Evolutionary conservation across 257 asterid genomes (phyloP).

Genomic region (Nicotiana knightiana): DNA sequence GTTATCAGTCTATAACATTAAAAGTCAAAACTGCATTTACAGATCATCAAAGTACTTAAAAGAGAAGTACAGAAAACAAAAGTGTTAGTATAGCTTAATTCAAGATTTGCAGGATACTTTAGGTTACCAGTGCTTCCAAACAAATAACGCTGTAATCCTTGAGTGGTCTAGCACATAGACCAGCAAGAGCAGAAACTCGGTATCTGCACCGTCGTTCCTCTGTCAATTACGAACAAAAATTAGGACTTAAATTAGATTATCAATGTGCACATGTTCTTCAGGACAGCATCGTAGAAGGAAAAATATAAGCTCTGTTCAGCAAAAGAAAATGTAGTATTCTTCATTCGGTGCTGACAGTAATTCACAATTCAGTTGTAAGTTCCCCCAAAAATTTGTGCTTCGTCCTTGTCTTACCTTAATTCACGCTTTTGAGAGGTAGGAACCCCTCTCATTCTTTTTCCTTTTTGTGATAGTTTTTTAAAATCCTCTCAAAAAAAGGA

Average conservation of each 20-base stretch:
- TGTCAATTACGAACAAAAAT: not conserved
- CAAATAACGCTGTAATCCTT: not conserved
- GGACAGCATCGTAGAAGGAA: not conserved
- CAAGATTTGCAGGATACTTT: constrained; percentile 1
- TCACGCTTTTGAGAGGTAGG: not conserved
- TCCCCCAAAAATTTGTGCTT: not conserved
- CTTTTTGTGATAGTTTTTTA: not conserved
- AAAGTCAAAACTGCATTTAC: not conserved
- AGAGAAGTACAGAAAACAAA: not conserved
- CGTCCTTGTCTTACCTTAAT: not conserved
- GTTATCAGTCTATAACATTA: not conserved
- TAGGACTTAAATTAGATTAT: not conserved
- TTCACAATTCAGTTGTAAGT: not conserved
- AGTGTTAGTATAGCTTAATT: not conserved
- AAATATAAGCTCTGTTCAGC: not conserved
- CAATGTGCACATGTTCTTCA: not conserved
- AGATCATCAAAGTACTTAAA: not conserved
- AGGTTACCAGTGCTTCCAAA: not conserved
- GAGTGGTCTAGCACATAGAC: not conserved
- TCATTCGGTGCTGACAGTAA: not conserved
- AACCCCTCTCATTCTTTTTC: not conserved
- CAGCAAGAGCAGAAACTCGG: not conserved
- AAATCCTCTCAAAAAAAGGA: not conserved
- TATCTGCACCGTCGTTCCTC: not conserved
- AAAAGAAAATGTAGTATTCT: not conserved